Evolutionary conservation across 2,329 filamentous ascomycete species (phyloP).

Genomic region (Polytolypa hystricis): DNA sequence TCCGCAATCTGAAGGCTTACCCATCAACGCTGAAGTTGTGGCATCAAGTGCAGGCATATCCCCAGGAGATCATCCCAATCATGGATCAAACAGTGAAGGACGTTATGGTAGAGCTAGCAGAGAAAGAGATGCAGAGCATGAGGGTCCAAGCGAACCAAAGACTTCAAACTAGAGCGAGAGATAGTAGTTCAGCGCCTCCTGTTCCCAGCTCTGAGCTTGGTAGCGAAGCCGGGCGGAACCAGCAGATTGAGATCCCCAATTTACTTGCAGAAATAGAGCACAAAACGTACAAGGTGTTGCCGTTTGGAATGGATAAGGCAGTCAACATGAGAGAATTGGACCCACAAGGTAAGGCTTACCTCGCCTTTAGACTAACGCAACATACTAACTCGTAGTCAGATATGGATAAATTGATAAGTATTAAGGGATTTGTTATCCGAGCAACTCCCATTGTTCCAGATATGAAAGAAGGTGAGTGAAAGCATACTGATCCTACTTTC

Average conservation of each 20-base stretch:
- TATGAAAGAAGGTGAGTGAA: conserved; percentile 69
- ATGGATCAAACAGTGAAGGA: conserved; percentile 96
- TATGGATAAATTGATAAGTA: conserved; percentile 89
- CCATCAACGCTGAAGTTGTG: conserved; percentile 87
- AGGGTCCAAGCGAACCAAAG: conserved; percentile 42
- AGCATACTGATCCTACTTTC: background rate
- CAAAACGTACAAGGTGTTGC: conserved; percentile 72
- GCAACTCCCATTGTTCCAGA: conserved; percentile 94
- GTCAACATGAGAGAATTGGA: conserved; percentile 92
- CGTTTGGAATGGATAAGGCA: conserved; percentile 74
- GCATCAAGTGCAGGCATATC: conserved; percentile 90
- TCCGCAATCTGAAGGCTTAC: conserved; percentile 81
- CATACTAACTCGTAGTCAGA: conserved; percentile 38
- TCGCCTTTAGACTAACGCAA: background rate
- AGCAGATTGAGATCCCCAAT: conserved; percentile 50
- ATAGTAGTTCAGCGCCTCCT: conserved; percentile 61
- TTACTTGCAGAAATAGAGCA: conserved; percentile 64
- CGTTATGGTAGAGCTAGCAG: conserved; percentile 79
- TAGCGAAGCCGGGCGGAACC: conserved; percentile 31
- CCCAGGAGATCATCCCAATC: conserved; percentile 87
- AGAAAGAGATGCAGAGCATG: conserved; percentile 63
- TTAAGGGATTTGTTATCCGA: conserved; percentile 93
- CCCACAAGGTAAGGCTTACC: conserved; percentile 53
- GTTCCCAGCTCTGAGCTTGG: conserved; percentile 69
- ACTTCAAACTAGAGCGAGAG: conserved; percentile 36